These are phyloP conservation scores for Colletotrichum falcatum DNA, from an alignment of 2,329 filamentous ascomycete genomes.

Conservation along the genomic window DNA sequence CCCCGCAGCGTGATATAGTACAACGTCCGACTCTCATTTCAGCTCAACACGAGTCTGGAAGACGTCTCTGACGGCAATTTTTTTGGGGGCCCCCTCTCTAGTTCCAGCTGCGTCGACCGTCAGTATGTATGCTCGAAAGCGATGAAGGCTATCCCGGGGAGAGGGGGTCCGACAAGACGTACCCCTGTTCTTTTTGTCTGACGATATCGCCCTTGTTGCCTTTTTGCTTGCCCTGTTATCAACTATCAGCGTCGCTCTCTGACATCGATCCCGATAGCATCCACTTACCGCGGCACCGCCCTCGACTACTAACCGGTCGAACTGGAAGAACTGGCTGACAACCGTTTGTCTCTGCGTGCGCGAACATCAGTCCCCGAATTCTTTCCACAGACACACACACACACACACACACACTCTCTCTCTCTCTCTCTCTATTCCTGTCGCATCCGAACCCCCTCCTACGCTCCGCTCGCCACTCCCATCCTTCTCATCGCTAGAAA, in stretches of 20 bases:
- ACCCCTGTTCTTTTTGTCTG: slow-evolving; percentile 85
- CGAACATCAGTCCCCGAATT: slow-evolving; percentile 13
- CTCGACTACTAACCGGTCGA: slow-evolving; percentile 93
- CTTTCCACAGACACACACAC: not conserved
- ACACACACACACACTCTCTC: too few species aligned
- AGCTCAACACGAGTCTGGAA: not conserved
- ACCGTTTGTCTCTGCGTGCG: slow-evolving; percentile 87
- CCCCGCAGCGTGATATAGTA: slow-evolving; percentile 21
- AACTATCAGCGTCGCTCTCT: slow-evolving; percentile 38
- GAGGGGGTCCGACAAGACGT: slow-evolving; percentile 48
- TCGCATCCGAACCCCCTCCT: not conserved
- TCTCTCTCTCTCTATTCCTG: not conserved
- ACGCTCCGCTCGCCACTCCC: not conserved
- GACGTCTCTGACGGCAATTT: not conserved
- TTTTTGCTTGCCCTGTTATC: slow-evolving; percentile 73
- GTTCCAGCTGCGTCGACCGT: slow-evolving; percentile 19
- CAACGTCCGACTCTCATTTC: slow-evolving; percentile 1
- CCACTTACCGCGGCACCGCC: slow-evolving; percentile 81
- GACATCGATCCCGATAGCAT: not conserved
- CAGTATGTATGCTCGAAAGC: not conserved
- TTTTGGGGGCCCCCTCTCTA: not conserved
- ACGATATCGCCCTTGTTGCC: slow-evolving; percentile 75
- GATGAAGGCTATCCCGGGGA: too few species aligned
- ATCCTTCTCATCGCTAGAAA: not conserved
- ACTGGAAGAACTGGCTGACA: slow-evolving; percentile 93